Evolutionary conservation across 495 filamentous ascomycete genomes (phyloP).

Genomic region (Penicillium bialowiezense): DNA sequence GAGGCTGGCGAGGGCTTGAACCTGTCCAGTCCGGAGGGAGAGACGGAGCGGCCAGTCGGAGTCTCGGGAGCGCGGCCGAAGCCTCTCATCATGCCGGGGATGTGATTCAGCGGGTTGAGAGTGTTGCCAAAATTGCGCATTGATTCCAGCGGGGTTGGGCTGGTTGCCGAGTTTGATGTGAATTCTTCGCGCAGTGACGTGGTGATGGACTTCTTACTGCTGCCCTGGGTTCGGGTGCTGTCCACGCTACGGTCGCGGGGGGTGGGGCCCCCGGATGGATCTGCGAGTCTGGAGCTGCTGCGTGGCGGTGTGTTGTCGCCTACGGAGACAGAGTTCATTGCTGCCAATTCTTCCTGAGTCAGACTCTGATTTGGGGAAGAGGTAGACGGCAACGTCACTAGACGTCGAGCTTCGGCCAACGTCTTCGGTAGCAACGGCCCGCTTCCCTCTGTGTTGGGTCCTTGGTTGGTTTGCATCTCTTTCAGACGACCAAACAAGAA

Average conservation of each 20-base stretch:
- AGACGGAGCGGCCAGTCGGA: slow-evolving; percentile 18
- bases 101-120: slow-evolving; percentile 79
- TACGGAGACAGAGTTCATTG: slow-evolving; percentile 39
- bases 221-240: slow-evolving; percentile 60
- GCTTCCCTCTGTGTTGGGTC: slow-evolving; percentile 37
- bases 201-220: slow-evolving; percentile 28
- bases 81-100: slow-evolving; percentile 69
- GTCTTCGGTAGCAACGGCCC: slow-evolving; percentile 71
- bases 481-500: slow-evolving; percentile 88
- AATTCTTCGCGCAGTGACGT: slow-evolving; percentile 26
- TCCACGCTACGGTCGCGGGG: slow-evolving; percentile 74
- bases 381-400: slow-evolving; percentile 67
- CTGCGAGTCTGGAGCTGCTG: slow-evolving; percentile 39
- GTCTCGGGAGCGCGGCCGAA: slow-evolving; percentile 62
- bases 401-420: slow-evolving; percentile 83
- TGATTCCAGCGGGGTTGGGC: slow-evolving; percentile 65
- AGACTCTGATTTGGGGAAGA: slow-evolving; percentile 52
- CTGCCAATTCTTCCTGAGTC: slow-evolving; percentile 42
- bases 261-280: slow-evolving; percentile 58
- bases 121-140: slow-evolving; percentile 81
- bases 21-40: slow-evolving; percentile 31
- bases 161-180: slow-evolving; percentile 19
- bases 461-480: slow-evolving; percentile 54
- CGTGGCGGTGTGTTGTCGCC: slow-evolving; percentile 33
- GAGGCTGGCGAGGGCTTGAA: slow-evolving; percentile 26